These are phyloP conservation scores for Yamadazyma nakazawae DNA, from an alignment of 805 yeast genomes.

Conservation along the genomic window DNA sequence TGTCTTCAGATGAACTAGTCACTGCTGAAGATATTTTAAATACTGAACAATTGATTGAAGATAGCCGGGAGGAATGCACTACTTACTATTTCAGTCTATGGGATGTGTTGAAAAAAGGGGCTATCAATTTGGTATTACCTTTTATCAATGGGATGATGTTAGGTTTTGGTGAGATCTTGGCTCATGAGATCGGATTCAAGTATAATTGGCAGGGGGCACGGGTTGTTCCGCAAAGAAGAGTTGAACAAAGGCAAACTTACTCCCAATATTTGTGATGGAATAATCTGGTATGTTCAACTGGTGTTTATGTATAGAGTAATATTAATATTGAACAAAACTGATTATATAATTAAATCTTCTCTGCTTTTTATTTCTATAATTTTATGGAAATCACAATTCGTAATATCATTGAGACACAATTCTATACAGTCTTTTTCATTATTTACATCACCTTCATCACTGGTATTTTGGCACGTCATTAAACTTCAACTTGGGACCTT, in stretches of 20 bases:
- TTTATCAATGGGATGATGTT: slow-evolving; percentile 92
- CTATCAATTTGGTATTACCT: slow-evolving; percentile 79
- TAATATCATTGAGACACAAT: too few relatives aligned
- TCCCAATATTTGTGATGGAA: slow-evolving; percentile 9
- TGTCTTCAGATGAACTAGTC: slow-evolving; percentile 32
- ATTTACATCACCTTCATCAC: neutral
- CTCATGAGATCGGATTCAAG: slow-evolving; percentile 85
- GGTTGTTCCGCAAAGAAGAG: slow-evolving; percentile 43
- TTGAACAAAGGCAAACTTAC: slow-evolving; percentile 17
- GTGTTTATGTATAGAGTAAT: neutral
- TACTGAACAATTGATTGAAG: slow-evolving; percentile 20
- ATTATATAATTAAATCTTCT: too few relatives aligned
- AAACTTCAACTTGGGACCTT: neutral
- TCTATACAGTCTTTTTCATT: too few relatives aligned
- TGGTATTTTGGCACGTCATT: neutral
- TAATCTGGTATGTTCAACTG: neutral
- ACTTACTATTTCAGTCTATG: slow-evolving; percentile 25
- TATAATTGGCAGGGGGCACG: slow-evolving; percentile 74
- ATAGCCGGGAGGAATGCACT: slow-evolving; percentile 5
- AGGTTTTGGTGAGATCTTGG: slow-evolving; percentile 92
- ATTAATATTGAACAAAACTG: neutral
- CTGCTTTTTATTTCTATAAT: too few relatives aligned
- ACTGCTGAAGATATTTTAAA: slow-evolving; percentile 24
- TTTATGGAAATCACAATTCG: too few relatives aligned
- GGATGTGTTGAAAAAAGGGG: slow-evolving; percentile 45